Base-by-base conservation (phyloP, 2,329 filamentous ascomycete genomes). In the Zymoseptoria passerinii region DNA sequence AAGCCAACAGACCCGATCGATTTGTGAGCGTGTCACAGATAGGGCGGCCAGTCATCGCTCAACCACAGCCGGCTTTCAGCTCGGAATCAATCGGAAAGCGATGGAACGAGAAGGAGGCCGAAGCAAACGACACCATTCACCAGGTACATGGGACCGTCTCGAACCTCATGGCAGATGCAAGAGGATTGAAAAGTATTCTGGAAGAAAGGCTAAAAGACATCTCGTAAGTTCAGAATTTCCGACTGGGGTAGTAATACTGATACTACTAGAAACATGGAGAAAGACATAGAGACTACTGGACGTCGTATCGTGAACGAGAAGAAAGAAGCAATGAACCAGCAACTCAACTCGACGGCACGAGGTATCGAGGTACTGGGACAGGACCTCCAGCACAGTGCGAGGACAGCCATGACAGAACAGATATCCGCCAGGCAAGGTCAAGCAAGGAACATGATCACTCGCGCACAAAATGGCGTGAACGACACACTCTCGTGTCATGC, bases 161-260 rank as follows among this genome's bases (percentile, higher is more conserved):
- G 9, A 55, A 55, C 18, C 29, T 65, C 7, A 59, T 63, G 50
- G 54, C 59, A n/a, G 57, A 63, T 27, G 35, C 58, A 1, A 27
- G 54, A 18, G 57, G 58, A 9, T 51, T 65, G 19, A 62, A 63
- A 50, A 56, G 60, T 3, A 58, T 58, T 35, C 50, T 63, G 2
- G 63, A 63, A 40, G 55, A 63, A 4, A 63, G 59, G 50, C 40
- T 63, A n/a, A 61, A 62, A 18, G 63, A 63, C 13, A 52, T 65
- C 1, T 44, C 35, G 35, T 44, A 44, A 44, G 35, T 0, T 6
- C 35, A 2, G 13, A 23, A 23, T 3, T 23, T 4, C 23, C 23
- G 23, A 23, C 23, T 23, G 23, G 23, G 23, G 2, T 2, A 23
- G 2, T 2, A 23, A 23, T 23, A 23, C 23, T 23, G 23, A 23